phyloP scores from a whole-genome alignment of 495 filamentous ascomycete genomes.

The Darksidea phi region DNA sequence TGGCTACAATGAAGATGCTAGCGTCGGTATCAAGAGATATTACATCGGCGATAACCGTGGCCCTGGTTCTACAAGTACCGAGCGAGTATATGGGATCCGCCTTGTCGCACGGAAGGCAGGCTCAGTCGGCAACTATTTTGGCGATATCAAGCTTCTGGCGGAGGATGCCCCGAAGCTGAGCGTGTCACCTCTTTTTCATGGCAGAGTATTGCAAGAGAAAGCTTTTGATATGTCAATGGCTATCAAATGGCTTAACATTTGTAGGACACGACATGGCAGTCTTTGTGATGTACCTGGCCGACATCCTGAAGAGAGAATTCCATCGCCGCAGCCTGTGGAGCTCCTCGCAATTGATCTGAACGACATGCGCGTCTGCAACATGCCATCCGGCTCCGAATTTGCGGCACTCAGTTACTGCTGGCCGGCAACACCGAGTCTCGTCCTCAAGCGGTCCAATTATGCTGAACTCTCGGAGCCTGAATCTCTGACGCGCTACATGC shows the following conservation, averaged over 20 bases:
- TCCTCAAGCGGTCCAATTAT: background rate
- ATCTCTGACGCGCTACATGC: background rate
- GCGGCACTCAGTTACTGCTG: slow-evolving; percentile 5
- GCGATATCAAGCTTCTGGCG: background rate
- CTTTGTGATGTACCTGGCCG: background rate
- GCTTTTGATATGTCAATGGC: background rate
- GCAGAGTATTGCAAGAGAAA: background rate
- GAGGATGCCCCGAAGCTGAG: background rate
- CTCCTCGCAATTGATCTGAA: background rate
- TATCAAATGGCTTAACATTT: background rate
- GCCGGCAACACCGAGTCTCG: background rate
- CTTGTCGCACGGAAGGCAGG: no score
- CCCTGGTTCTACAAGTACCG: no score
- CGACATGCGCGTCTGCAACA: background rate
- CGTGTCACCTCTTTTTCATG: background rate
- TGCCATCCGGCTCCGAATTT: background rate
- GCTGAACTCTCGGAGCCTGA: background rate
- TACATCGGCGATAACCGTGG: no score
- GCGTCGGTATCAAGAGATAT: no score
- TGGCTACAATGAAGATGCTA: no score
- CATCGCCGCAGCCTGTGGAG: background rate
- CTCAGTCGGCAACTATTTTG: no score
- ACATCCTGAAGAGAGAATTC: background rate
- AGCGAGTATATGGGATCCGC: no score
- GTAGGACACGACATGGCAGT: background rate